Base-by-base conservation (phyloP, 805 yeast genomes). In the Kazachstania martiniae region DNA sequence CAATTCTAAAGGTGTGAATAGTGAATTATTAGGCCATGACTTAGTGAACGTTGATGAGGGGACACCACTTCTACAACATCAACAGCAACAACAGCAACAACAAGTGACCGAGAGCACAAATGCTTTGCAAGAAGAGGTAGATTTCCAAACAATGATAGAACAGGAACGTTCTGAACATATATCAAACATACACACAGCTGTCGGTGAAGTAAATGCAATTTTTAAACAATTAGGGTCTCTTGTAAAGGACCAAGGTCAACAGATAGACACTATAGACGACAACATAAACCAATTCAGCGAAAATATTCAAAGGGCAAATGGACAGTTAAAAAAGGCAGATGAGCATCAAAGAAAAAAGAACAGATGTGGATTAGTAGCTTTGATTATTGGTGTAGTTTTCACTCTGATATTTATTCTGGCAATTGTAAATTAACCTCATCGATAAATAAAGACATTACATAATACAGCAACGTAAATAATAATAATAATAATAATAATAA, bases 211-310 rank as follows among this genome's bases (percentile, higher is more conserved):
- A 26, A 86, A 87, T 53, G 68, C 85, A 8, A 86, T 87, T 4
- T 86, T 85, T 53, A 74, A 75, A 42, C 94, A 86, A 46, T 56
- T 87, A 35, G 85, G 86, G 12, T 68, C 73, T 24, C 60, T 87
- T 45, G 91, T 87, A 2, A 64, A 68, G 32, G 87, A 84, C 53
- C 96, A 87, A 52, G 95, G 94, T 5, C 76, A 71, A 19, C 86
- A 82, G 43, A 67, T 87, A 12, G 94, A 85, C 48, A 73, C 86
- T 0, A 74, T 87, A 12, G 95, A 85, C 49, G 84, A 78, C 39
- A 85, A 85, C 55, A 64, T 87, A 28, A 58, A 75, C 17, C 72
- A 68, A 28, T 62, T 79, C 38, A 72, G 77, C 5, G 67, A 62
- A 15, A 78, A 82, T 46, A 70, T 83, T 5, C 77, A 75, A 35